Conservation (phyloP, 768 basidiomycete species). For the Boletellus ananas region DNA sequence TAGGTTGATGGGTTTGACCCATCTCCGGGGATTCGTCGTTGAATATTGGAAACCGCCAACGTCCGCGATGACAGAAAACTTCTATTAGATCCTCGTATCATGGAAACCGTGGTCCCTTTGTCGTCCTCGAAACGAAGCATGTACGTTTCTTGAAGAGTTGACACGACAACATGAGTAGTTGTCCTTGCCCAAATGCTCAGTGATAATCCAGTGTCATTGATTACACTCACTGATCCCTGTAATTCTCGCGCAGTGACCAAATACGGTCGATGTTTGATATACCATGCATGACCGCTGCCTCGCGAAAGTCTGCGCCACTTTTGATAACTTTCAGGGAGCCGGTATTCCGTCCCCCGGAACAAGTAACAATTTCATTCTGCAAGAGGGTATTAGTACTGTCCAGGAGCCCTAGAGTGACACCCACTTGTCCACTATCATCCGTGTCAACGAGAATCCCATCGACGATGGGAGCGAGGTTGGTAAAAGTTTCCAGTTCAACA, state of each 20-base stretch:
- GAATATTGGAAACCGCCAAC: constrained; percentile 59
- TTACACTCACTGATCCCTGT: constrained; percentile 46
- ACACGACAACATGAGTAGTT: constrained; percentile 56
- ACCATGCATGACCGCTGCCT: constrained; percentile 55
- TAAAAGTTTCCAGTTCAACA: constrained; percentile 57
- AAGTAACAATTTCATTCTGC: constrained; percentile 79
- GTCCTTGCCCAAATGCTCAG: constrained; percentile 32
- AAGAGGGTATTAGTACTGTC: background rate
- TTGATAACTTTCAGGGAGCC: constrained; percentile 76
- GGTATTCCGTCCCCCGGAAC: constrained; percentile 74
- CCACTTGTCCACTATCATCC: constrained; percentile 68
- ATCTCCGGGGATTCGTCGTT: constrained; percentile 22
- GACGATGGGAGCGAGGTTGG: constrained; percentile 78
- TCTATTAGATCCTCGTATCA: constrained; percentile 38
- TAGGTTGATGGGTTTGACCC: constrained; percentile 27
- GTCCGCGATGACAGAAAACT: constrained; percentile 56
- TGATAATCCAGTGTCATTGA: background rate
- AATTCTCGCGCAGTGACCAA: constrained; percentile 55
- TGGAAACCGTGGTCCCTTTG: constrained; percentile 13
- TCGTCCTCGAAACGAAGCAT: constrained; percentile 48
- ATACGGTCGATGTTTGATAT: constrained; percentile 53
- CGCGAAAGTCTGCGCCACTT: constrained; percentile 78
- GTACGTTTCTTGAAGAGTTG: constrained; percentile 53
- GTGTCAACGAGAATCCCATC: constrained; percentile 76
- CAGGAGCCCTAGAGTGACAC: constrained; percentile 8